Conservation (phyloP, 2,329 filamentous ascomycete genomes). For the Cercospora sp. region DNA sequence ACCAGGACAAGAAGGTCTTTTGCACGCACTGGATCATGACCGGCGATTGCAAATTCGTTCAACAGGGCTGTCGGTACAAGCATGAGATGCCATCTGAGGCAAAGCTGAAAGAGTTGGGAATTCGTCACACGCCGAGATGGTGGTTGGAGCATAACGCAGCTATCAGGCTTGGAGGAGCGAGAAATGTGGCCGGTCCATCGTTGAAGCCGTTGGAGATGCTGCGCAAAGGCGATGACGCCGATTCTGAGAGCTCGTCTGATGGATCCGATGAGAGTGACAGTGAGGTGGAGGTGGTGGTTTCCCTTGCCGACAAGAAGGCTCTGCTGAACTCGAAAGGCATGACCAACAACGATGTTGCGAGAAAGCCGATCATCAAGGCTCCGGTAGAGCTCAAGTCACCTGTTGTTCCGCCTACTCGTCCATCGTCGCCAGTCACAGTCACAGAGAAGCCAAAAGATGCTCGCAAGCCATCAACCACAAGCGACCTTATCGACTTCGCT, state of each 20-base stretch:
- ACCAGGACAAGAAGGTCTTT: conserved; percentile 65
- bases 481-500: conserved; percentile 34
- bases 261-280: conserved; percentile 7
- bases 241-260: conserved; percentile 17
- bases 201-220: conserved; percentile 30
- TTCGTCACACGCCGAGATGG: conserved; percentile 59
- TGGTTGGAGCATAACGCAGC: conserved; percentile 51
- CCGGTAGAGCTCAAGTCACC: neutral
- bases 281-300: neutral
- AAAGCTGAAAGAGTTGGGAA: conserved; percentile 68
- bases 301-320: neutral
- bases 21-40: conserved; percentile 90
- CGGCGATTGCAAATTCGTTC: conserved; percentile 79
- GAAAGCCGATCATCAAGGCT: conserved; percentile 6
- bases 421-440: conserved; percentile 9
- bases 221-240: conserved; percentile 24
- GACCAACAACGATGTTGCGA: neutral
- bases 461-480: conserved; percentile 26
- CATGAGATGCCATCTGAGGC: conserved; percentile 81
- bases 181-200: conserved; percentile 19
- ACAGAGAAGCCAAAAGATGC: conserved; percentile 9
- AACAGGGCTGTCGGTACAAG: conserved; percentile 85
- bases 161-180: conserved; percentile 30
- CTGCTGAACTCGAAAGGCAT: neutral
- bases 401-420: conserved; percentile 5